Evolutionary conservation across 306 rosid genomes (phyloP).

Genomic region (Hippophae gyantsensis): DNA sequence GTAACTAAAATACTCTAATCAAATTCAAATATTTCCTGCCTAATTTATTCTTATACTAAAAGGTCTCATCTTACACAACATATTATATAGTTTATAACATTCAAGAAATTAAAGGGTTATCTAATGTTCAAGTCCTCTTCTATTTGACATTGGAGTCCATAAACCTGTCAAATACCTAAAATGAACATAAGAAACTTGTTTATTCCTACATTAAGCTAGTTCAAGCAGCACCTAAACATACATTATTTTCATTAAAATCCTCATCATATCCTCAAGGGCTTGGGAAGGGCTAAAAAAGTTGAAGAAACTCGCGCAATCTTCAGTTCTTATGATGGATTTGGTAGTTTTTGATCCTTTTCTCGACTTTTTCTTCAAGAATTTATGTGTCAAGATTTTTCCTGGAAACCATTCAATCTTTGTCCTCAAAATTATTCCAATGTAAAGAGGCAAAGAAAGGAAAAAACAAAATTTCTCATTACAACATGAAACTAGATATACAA

Average conservation of each 20-base stretch:
- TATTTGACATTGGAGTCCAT: constrained; percentile 64
- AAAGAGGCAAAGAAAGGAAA: neutral
- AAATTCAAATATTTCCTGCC: too few relatives aligned
- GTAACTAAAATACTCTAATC: too few relatives aligned
- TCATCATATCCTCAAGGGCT: constrained; percentile 72
- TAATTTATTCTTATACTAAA: too few relatives aligned
- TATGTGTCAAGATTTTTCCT: constrained; percentile 70
- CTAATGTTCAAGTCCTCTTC: constrained; percentile 75
- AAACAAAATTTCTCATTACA: neutral
- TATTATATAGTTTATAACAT: too few relatives aligned
- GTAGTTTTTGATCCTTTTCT: constrained; percentile 67
- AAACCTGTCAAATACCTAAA: constrained; percentile 34
- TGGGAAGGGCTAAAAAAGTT: constrained; percentile 71
- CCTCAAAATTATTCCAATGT: constrained; percentile 26
- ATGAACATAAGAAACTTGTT: neutral
- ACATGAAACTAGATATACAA: constrained; percentile 10
- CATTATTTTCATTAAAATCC: constrained; percentile 58
- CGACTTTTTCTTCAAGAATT: constrained; percentile 73
- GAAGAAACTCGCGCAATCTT: constrained; percentile 68
- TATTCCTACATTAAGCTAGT: neutral
- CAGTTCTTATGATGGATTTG: constrained; percentile 75
- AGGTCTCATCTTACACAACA: too few relatives aligned
- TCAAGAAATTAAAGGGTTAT: constrained; percentile 22
- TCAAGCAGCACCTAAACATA: too few relatives aligned
- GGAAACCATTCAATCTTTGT: constrained; percentile 71